Evolutionary conservation across 176 grass and related monocot genomes (phyloP).

Genomic region (Chloris gayana): DNA sequence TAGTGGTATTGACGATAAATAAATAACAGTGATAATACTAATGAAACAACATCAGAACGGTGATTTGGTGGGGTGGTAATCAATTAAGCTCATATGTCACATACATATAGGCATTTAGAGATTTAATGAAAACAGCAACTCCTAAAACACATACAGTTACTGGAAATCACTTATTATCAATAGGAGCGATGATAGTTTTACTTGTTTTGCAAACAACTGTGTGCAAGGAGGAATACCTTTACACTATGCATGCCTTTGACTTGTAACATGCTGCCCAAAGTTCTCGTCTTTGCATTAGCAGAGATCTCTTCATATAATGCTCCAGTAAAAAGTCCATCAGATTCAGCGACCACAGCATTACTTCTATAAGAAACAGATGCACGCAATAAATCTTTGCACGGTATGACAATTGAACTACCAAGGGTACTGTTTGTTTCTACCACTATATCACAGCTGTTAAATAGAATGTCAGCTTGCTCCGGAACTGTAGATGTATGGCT

Average conservation of each 20-base stretch:
- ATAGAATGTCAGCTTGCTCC: conserved; percentile 42
- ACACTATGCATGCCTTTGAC: conserved; percentile 25
- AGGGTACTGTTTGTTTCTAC: conserved; percentile 74
- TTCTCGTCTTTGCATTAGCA: conserved; percentile 54
- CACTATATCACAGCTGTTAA: conserved; percentile 73
- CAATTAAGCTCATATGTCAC: background rate
- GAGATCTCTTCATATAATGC: conserved; percentile 43
- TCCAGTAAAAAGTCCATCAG: conserved; percentile 34
- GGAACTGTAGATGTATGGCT: conserved; percentile 47
- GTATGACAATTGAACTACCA: conserved; percentile 68
- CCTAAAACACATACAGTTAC: background rate
- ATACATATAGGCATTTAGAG: background rate
- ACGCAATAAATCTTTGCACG: conserved; percentile 67
- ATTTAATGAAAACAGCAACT: conserved; percentile 6
- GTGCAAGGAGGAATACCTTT: conserved; percentile 55
- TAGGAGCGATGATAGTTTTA: conserved; percentile 6
- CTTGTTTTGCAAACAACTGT: conserved; percentile 2
- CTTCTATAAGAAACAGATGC: conserved; percentile 32
- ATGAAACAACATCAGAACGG: conserved; percentile 1
- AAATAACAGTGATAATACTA: conserved; percentile 17
- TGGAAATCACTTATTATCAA: conserved; percentile 19
- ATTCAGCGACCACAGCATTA: conserved; percentile 33
- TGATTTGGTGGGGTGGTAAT: background rate
- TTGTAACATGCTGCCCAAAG: conserved; percentile 55
- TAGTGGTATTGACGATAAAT: background rate